A percentile compares a stretch with the other conserved stretches of the same genome.
phyloP scores from a whole-genome alignment of 257 asterid species.

The Nicotiana obtusifolia region DNA sequence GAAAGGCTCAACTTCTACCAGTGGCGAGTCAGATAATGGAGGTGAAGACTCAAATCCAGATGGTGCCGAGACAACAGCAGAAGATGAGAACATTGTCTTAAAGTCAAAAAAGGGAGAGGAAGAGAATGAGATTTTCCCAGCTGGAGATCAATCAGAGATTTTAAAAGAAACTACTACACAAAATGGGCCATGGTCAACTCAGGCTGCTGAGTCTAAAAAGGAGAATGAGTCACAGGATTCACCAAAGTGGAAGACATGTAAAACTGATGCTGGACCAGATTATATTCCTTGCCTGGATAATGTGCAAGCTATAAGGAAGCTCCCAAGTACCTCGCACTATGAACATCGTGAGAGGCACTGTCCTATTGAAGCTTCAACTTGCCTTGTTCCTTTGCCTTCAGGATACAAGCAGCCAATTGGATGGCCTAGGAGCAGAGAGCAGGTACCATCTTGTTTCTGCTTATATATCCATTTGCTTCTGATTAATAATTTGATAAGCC shows the following conservation, averaged over 20 bases:
- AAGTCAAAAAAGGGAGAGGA: neutral
- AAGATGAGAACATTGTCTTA: neutral
- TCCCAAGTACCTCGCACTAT: slow-evolving; percentile 13
- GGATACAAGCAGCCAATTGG: slow-evolving; percentile 21
- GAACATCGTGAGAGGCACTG: slow-evolving; percentile 28
- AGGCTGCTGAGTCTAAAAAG: slow-evolving; percentile 19
- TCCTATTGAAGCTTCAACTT: slow-evolving; percentile 16
- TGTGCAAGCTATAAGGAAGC: slow-evolving; percentile 13
- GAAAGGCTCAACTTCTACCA: neutral
- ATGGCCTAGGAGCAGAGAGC: slow-evolving; percentile 27
- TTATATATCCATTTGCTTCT: neutral
- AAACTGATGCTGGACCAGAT: slow-evolving; percentile 22
- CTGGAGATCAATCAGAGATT: slow-evolving; percentile 21
- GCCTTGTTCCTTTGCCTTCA: slow-evolving; percentile 24
- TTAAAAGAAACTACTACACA: slow-evolving; percentile 19
- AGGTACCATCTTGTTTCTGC: slow-evolving; percentile 9
- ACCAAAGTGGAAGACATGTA: slow-evolving; percentile 19
- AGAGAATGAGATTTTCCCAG: slow-evolving; percentile 15
- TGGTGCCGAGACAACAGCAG: slow-evolving; percentile 6
- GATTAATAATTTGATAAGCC: neutral
- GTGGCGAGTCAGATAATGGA: slow-evolving; percentile 3
- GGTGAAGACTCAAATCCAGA: slow-evolving; percentile 10
- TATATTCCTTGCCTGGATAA: slow-evolving; percentile 24
- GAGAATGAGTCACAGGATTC: slow-evolving; percentile 19
- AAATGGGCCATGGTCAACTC: slow-evolving; percentile 21